Conservation (phyloP, 306 rosid species). For the Rosa lucieae region DNA sequence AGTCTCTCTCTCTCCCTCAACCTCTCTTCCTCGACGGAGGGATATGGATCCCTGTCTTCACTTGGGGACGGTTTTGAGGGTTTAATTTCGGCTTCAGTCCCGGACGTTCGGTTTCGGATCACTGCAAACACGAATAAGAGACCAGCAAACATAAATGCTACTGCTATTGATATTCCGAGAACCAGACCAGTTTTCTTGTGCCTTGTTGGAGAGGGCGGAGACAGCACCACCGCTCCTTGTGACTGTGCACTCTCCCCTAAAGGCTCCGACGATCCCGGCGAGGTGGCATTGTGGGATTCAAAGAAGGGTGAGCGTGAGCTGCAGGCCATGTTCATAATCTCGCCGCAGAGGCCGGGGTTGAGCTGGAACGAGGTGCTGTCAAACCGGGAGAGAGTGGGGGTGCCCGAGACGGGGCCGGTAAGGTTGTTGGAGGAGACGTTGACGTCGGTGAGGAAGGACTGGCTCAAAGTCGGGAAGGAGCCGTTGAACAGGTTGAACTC, state of each 20-base stretch:
- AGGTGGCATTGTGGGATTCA: conserved; percentile 35
- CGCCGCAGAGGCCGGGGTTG: conserved; percentile 75
- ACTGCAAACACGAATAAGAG: conserved; percentile 33
- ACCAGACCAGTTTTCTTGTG: conserved; percentile 46
- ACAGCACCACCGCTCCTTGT: conserved; percentile 40
- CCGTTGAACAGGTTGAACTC: conserved; percentile 65
- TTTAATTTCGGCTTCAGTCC: not conserved
- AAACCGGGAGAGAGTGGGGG: conserved; percentile 48
- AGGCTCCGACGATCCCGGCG: conserved; percentile 39
- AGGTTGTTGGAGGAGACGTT: conserved; percentile 64
- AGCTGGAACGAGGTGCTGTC: conserved; percentile 44
- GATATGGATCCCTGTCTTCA: not conserved
- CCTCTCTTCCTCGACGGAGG: not conserved
- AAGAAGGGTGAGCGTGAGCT: conserved; percentile 50
- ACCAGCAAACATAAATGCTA: conserved; percentile 32
- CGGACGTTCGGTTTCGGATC: conserved; percentile 22
- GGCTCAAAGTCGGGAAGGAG: conserved; percentile 59
- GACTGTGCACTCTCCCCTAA: conserved; percentile 51
- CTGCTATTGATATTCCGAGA: conserved; percentile 44
- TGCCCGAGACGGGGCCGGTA: conserved; percentile 60
- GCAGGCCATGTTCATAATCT: conserved; percentile 56
- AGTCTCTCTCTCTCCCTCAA: no score
- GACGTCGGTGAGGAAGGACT: conserved; percentile 44
- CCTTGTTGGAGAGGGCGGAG: conserved; percentile 35
- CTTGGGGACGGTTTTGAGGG: conserved; percentile 4